Base-by-base conservation (phyloP, 495 filamentous ascomycete genomes). In the Penicillium crystallinum region DNA sequence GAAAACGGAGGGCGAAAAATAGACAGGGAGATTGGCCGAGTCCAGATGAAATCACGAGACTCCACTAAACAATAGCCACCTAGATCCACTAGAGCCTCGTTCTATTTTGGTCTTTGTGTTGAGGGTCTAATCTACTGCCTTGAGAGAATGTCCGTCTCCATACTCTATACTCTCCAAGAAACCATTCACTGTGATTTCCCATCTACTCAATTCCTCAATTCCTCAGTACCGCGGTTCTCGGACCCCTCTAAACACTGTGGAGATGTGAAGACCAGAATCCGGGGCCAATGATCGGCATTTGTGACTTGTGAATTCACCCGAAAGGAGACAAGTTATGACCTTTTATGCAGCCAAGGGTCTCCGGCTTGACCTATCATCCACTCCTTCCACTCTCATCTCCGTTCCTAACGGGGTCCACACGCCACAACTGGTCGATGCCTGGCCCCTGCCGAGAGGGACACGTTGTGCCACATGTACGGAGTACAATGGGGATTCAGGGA, bases 11-110 rank as follows among this genome's bases (percentile, higher is more conserved):
- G 39, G 33, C n/a, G 33, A 29, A 47, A 46, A 36, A 27, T n/a
- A 25, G n/a, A 18, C 11, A 19, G 11, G 21, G 42, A 37, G 15
- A 18, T 22, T 22, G 31, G 41, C 45, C 25, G 42, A 52, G 30
- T 42, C 33, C 25, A 38, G 39, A 52, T 44, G 18, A 29, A 50
- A 50, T 50, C 48, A 50, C 48, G 48, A 50, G 49, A 45, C 30
- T 36, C 22, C 39, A 42, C 39, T 42, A 42, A 52, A 23, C 17
- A 27, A 21, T 25, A 27, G 8, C 2, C 2, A 31, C 2, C 6
- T 11, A 9, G 49, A 52, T 52, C 49, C 39, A 45, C 49, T 22
- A 47, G 46, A 48, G 46, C 39, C 46, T 30, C 17, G 31, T 23
- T 47, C 46, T 49, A 29, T 49, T 52, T 52, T 10, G 21, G 14